These are phyloP conservation scores for Leersia perrieri DNA, from an alignment of 176 grass and related monocot genomes.

Conservation along the genomic window DNA sequence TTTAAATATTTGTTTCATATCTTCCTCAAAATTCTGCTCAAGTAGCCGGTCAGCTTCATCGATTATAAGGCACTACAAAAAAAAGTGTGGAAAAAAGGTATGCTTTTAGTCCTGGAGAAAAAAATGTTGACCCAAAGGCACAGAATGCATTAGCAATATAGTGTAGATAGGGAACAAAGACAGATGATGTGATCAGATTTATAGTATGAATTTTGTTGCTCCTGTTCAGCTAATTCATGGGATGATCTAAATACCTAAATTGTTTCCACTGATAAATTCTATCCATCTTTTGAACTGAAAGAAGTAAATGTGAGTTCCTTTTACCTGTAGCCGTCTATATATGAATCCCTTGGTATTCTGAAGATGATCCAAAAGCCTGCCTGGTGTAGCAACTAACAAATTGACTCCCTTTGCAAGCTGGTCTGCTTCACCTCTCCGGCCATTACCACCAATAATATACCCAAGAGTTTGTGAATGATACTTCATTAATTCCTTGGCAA, in stretches of 20 bases:
- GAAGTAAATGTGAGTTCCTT: background rate
- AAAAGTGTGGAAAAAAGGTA: background rate
- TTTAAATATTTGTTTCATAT: constrained; percentile 99
- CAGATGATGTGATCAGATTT: background rate
- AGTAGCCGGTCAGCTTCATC: constrained; percentile 97
- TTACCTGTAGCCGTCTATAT: constrained; percentile 84
- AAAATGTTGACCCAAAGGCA: background rate
- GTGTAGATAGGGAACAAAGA: background rate
- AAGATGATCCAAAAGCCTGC: constrained; percentile 97
- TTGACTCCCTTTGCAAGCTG: constrained; percentile 85
- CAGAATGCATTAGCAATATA: background rate
- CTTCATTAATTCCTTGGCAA: constrained; percentile 91
- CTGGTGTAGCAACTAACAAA: constrained; percentile 91
- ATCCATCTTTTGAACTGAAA: background rate
- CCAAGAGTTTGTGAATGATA: constrained; percentile 88
- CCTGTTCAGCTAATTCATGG: background rate
- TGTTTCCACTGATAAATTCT: background rate
- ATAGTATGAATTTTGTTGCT: background rate
- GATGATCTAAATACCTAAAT: background rate
- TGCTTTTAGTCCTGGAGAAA: background rate
- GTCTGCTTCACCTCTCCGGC: constrained; percentile 74
- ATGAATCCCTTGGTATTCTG: constrained; percentile 86
- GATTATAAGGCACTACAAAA: constrained; percentile 88
- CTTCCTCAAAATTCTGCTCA: constrained; percentile 95
- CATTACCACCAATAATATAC: constrained; percentile 83